Conservation (phyloP, 208 protist genomes). For the Crithidia thermophila region DNA sequence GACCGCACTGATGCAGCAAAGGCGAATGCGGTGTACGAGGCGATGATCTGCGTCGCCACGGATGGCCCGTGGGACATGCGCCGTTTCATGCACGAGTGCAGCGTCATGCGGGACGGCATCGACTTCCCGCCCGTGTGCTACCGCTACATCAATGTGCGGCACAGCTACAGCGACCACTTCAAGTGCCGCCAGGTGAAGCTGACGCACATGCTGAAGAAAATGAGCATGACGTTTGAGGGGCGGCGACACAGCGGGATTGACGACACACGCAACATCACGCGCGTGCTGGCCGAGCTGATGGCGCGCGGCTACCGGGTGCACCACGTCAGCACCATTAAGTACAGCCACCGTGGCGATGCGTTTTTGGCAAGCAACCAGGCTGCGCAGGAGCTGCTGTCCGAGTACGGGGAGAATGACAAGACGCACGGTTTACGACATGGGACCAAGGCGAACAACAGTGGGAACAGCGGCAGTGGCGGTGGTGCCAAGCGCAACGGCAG, state of each 20-base stretch:
- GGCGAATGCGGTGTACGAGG: slow-evolving; percentile 39
- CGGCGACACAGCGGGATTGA: slow-evolving; percentile 89
- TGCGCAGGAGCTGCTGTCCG: slow-evolving; percentile 55
- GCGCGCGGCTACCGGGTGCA: slow-evolving; percentile 70
- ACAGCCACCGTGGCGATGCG: slow-evolving; percentile 42
- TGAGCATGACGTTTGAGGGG: slow-evolving; percentile 82
- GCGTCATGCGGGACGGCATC: slow-evolving; percentile 73
- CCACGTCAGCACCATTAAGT: slow-evolving; percentile 80
- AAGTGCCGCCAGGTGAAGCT: slow-evolving; percentile 63
- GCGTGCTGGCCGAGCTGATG: slow-evolving; percentile 82
- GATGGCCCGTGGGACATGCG: slow-evolving; percentile 93
- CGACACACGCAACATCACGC: slow-evolving; percentile 91
- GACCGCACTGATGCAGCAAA: slow-evolving; percentile 29
- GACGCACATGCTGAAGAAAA: slow-evolving; percentile 76
- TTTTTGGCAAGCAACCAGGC: slow-evolving; percentile 37
- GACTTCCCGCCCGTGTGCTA: slow-evolving; percentile 89
- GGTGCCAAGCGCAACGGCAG: slow-evolving; percentile 9
- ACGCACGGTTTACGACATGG: slow-evolving; percentile 19
- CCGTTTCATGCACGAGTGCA: slow-evolving; percentile 88
- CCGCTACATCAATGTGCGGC: slow-evolving; percentile 89
- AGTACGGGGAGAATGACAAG: slow-evolving; percentile 46
- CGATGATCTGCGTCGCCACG: slow-evolving; percentile 84
- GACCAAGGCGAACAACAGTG: slow-evolving; percentile 1
- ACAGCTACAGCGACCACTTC: slow-evolving; percentile 71
- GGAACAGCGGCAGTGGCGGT: not conserved